Evolutionary conservation across 2,329 filamentous ascomycete species (phyloP), one percentile per base, ranked within the genome.

Genomic region (Kalmusia sp.): DNA sequence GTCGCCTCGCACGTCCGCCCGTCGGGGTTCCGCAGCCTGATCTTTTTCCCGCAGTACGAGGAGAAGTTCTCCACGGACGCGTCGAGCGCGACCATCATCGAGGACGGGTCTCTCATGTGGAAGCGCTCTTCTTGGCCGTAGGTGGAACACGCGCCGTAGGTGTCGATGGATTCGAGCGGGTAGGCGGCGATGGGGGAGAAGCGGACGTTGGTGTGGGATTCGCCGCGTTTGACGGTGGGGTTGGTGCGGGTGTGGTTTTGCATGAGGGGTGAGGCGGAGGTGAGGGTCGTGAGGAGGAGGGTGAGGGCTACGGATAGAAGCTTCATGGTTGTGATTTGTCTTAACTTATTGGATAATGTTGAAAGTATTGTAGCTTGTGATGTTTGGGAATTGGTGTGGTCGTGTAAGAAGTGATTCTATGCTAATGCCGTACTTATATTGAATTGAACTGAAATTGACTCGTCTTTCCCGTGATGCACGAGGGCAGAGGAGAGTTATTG

Each of bases 181-280:
- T 49, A 49, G 47, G 34, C 14, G 14, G n/a, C 11, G 11, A 41
- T 38, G 14, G 47, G 25, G 19, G 37, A 41, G 37, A 49, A 49
- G 47, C 47, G 47, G 47, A 49, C 17, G 25, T 28, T 21, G 35
- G 35, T 19, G 37, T 49, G 47, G 17, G 17, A 17, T 27, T 49
- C 47, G 47, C 47, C 47, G 12, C 15, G 34, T 17, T 30, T 8
- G 44, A 22, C 14, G 19, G 24, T 11, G 24, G 34, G 24, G 1
- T n/a, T 11, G 15, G 28, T 21, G 41, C 2, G 6, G 19, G 15
- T 45, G 28, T 5, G 3, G 27, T 33, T 19, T 11, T 15, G 2
- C 8, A 34, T 24, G 22, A 39, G 9, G 24, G 45, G 34, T 3
- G 15, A 28, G 33, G 34, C 34, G 35, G 21, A 15, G 24, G 24